Evolutionary conservation across 106 monocot species (phyloP), one percentile per base, ranked within the genome.

Genomic region (Cymbidium sinense): DNA sequence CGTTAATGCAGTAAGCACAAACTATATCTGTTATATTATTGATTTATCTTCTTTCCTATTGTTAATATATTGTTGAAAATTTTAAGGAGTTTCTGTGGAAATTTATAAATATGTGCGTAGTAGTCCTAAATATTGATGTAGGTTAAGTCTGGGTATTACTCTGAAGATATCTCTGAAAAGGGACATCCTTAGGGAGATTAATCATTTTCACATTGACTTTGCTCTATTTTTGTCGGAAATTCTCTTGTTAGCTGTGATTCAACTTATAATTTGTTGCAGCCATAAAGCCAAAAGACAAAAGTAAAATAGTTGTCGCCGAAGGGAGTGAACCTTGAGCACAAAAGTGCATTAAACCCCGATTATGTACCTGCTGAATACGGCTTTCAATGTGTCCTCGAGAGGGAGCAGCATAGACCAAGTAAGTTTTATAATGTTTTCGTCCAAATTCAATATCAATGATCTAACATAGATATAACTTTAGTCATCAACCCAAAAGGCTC

Each of bases 331-430:
- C 15, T 1, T 18, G 41, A 76, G 31, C 58, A 31, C n/a, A 21
- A 17, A 52, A 50, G 34, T 76, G 23, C 55, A 55, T 76, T 31
- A 28, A 76, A 76, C 20, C 55, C 76, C 3, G 51, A 58, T 33
- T 31, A 76, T 51, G 52, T 19, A 33, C 30, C 34, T 34, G 31
- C 54, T 31, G 76, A 55, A 58, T 34, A 55, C 50, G 55, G 54
- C 34, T 31, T 55, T 19, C 10, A 76, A 34, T 35, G 25, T 34
- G 27, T 58, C 52, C 29, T 29, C 31, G 2, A 71, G 35, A 21
- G 29, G 43, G 34, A 67, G 31, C 67, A 17, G 33, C 10, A 10
- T 67, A 19, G 47, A 18, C 43, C n/a, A 50, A 44, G 36, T 7
- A 82, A 76, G n/a, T 21, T 77, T 27, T 28, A 20, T 77, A 10